phyloP scores from a whole-genome alignment of 768 basidiomycete species.

The Dacryopinax primogenitus region DNA sequence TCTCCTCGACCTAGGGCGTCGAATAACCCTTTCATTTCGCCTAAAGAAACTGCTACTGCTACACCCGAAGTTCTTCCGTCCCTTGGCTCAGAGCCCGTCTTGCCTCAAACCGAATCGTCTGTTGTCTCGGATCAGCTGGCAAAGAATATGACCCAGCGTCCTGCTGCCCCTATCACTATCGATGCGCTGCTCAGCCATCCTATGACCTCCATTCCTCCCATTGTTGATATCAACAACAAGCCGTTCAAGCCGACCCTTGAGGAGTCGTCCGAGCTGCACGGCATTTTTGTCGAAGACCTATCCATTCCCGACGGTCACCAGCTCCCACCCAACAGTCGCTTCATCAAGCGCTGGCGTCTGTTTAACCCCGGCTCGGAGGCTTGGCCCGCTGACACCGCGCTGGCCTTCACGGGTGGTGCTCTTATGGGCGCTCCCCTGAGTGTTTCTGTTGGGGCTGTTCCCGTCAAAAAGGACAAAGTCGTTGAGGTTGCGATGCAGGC shows the following conservation, averaged over 20 bases:
- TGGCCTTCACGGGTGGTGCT: constrained; percentile 61
- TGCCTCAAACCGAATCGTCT: background rate
- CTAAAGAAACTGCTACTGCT: background rate
- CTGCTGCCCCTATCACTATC: background rate
- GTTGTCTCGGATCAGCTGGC: background rate
- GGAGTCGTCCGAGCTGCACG: constrained; percentile 3
- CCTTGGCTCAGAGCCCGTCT: background rate
- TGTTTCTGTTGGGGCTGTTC: constrained; percentile 15
- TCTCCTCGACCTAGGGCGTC: background rate
- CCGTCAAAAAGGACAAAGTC: background rate
- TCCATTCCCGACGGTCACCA: constrained; percentile 63
- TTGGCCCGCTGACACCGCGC: constrained; percentile 57
- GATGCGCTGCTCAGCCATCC: background rate
- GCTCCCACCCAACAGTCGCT: constrained; percentile 74
- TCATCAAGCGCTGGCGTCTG: constrained; percentile 73
- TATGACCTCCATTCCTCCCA: background rate
- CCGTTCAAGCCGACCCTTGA: background rate
- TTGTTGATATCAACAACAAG: background rate
- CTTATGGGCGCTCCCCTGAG: constrained; percentile 34
- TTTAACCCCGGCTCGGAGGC: constrained; percentile 46
- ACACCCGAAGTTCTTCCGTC: background rate
- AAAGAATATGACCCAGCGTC: background rate
- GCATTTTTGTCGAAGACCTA: constrained; percentile 32
- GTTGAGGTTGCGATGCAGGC: background rate
- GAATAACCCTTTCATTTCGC: background rate